Evolutionary conservation across 2,329 filamentous ascomycete species (phyloP).

Genomic region (Ceratocystis variospora): DNA sequence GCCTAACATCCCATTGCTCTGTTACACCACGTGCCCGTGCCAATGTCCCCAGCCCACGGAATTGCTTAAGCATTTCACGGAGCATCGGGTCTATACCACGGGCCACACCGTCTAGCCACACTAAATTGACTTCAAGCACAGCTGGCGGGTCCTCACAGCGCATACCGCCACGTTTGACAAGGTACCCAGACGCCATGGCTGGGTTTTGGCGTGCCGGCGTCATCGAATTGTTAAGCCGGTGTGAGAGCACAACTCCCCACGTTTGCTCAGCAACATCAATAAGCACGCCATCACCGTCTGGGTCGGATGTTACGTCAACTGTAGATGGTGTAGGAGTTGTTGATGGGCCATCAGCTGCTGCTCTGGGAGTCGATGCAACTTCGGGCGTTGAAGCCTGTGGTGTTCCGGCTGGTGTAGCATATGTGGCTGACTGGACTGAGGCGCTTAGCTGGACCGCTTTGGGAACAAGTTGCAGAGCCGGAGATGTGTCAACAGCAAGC

Average conservation of each 20-base stretch:
- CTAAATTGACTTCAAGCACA: slow-evolving; percentile 49
- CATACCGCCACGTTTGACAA: slow-evolving; percentile 48
- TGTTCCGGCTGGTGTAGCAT: slow-evolving; percentile 54
- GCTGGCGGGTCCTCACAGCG: slow-evolving; percentile 44
- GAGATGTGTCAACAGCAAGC: slow-evolving; percentile 50
- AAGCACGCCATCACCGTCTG: slow-evolving; percentile 52
- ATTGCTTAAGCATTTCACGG: slow-evolving; percentile 56
- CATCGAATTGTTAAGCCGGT: slow-evolving; percentile 48
- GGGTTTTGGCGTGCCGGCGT: slow-evolving; percentile 42
- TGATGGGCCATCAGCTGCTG: slow-evolving; percentile 42
- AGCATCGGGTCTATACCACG: slow-evolving; percentile 50
- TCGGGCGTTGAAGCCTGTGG: slow-evolving; percentile 46
- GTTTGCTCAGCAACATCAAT: slow-evolving; percentile 61
- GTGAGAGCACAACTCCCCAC: slow-evolving; percentile 58
- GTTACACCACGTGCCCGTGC: slow-evolving; percentile 52
- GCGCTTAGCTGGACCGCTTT: slow-evolving; percentile 36
- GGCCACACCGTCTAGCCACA: slow-evolving; percentile 42
- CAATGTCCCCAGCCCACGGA: slow-evolving; percentile 53
- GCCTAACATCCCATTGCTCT: slow-evolving; percentile 48
- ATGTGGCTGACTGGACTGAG: slow-evolving; percentile 26
- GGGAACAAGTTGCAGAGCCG: slow-evolving; percentile 49
- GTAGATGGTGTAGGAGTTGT: slow-evolving; percentile 27
- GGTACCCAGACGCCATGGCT: slow-evolving; percentile 49
- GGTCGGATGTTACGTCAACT: slow-evolving; percentile 30
- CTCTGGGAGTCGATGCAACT: slow-evolving; percentile 46